Conservation (phyloP, 1,284 basidiomycete species). For the Ceraceosorus bombacis region DNA sequence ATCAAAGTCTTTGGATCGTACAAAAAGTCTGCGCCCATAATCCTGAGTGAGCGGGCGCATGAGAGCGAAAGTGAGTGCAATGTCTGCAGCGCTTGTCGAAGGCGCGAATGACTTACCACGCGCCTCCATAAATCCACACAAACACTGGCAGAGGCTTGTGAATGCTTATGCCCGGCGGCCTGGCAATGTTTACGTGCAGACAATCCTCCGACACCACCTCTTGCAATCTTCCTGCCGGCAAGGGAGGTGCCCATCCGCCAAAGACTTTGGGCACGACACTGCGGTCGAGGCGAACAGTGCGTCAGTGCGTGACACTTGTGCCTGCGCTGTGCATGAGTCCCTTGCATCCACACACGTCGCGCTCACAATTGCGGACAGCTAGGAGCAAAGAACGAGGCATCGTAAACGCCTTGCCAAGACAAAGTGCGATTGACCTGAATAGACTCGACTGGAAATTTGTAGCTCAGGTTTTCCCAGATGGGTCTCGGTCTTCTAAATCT, state of each 20-base stretch:
- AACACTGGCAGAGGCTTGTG: conserved; percentile 21
- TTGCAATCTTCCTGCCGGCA: conserved; percentile 8
- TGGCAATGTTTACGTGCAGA: conserved; percentile 27
- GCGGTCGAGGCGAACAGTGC: too few species aligned
- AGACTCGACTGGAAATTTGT: conserved; percentile 2
- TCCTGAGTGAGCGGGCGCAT: too few species aligned
- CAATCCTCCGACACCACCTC: conserved; percentile 28
- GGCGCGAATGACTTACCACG: conserved; percentile 6
- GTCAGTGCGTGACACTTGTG: too few species aligned
- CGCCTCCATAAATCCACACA: conserved; percentile 24
- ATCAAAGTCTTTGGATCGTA: conserved; percentile 24
- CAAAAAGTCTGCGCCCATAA: conserved; percentile 1
- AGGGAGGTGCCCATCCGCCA: conserved; percentile 7
- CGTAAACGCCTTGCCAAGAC: conserved; percentile 7
- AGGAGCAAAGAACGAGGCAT: conserved; percentile 14
- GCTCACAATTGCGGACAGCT: conserved; percentile 9
- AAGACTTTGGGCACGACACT: conserved; percentile 8
- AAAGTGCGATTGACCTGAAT: conserved; percentile 10
- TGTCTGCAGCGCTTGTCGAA: too few species aligned
- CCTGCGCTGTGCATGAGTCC: too few species aligned
- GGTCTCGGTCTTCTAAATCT: conserved; percentile 5
- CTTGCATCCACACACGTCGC: too few species aligned
- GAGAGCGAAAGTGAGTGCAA: too few species aligned
- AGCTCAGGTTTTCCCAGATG: conserved; percentile 8
- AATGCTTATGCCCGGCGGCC: conserved; percentile 12